Base-by-base conservation (phyloP, 2,329 filamentous ascomycete species). In the Cytospora schulzeri region DNA sequence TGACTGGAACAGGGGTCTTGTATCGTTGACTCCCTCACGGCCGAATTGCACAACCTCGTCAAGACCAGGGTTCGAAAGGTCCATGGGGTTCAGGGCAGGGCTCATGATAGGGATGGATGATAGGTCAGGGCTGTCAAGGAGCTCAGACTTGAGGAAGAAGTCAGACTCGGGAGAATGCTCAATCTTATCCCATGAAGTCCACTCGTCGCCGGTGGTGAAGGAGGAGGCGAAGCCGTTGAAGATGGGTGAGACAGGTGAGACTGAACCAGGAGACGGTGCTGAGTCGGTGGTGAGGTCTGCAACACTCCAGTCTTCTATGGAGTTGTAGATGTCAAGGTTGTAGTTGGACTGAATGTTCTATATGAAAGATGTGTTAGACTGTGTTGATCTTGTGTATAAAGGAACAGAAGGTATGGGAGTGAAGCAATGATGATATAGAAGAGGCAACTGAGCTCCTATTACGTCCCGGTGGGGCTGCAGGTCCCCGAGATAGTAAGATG, bases 221-320 rank as follows among this genome's bases (percentile, higher is more conserved):
- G 74, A 71, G 56, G 70, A 72, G 55, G 73, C 68, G 35, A 74
- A 72, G 38, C 70, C 67, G 12, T 71, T 70, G 14, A 74, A 75
- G 52, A 74, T 58, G 54, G 75, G 74, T 0, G 75, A 77, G 28
- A 70, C 63, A 28, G 70, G 70, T 6, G 71, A 72, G 31, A 68
- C 68, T 12, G 70, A 70, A 55, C 68, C 69, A 7, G 75, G 73
- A 19, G 76, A 76, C n/a, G 73, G 69, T 5, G 75, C 73, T 33
- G 76, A 76, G 69, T 77, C 75, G 35, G 73, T 73, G 56, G 71
- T 71, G 69, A 75, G 74, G 66, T 77, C 75, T 45, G 71, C 69
- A 55, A 63, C 62, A 65, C 60, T 68, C 63, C 72, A 76, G 63
- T 75, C 73, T 33, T 75, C 73, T 9, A 71, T 63, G 9, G 70